These are phyloP conservation scores for Sedum album DNA, from an alignment of 164 flowering plant species.

Conservation along the genomic window DNA sequence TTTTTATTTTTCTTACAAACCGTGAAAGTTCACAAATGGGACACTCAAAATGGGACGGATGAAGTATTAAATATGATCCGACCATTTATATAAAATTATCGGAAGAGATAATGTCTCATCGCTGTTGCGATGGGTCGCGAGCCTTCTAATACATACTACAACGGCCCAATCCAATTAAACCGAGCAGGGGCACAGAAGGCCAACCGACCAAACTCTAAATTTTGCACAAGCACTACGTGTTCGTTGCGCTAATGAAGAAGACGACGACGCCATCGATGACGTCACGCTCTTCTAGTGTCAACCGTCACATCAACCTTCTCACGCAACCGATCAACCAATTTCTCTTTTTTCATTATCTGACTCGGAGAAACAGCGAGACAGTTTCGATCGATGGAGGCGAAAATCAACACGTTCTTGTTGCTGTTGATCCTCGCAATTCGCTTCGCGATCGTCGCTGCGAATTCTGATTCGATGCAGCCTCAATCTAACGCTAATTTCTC, in stretches of 20 bases:
- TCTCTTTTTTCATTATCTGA: neutral
- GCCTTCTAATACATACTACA: too few relatives aligned
- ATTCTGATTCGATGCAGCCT: conserved; percentile 14
- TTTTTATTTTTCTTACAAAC: too few relatives aligned
- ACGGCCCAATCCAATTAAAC: too few relatives aligned
- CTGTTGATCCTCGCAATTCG: conserved; percentile 6
- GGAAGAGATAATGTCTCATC: too few relatives aligned
- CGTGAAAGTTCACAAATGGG: too few relatives aligned
- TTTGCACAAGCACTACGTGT: neutral
- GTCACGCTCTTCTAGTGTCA: neutral
- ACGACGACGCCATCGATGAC: neutral
- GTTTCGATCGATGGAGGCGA: neutral
- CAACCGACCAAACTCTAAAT: neutral
- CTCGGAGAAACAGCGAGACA: neutral
- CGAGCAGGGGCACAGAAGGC: too few relatives aligned
- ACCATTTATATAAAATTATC: too few relatives aligned
- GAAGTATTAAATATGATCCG: too few relatives aligned
- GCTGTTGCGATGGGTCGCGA: too few relatives aligned
- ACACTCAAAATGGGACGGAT: too few relatives aligned
- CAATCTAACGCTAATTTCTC: conserved; percentile 20
- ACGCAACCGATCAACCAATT: neutral
- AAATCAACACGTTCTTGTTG: neutral
- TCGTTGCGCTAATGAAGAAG: neutral
- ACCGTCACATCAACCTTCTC: neutral
- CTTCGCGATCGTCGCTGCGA: conserved; percentile 10